These are phyloP conservation scores for Soucietia sequanensis DNA, from an alignment of 805 yeast species.

Conservation along the genomic window DNA sequence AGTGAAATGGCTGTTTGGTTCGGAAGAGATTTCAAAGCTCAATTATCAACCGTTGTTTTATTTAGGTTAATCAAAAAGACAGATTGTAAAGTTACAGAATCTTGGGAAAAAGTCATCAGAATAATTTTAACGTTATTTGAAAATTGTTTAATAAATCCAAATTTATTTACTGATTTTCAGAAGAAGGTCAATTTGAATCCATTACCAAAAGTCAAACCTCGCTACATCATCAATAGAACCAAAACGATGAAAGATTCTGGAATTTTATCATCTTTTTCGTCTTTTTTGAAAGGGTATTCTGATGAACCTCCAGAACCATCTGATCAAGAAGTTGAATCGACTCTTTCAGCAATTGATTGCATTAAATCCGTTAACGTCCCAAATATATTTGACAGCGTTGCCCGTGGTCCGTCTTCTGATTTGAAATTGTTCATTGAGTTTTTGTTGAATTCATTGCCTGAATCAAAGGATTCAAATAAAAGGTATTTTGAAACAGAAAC, in stretches of 20 bases:
- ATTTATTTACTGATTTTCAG: slow-evolving; percentile 62
- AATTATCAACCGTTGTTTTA: slow-evolving; percentile 79
- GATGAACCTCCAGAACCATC: slow-evolving; percentile 92
- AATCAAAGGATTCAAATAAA: slow-evolving; percentile 23
- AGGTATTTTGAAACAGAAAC: slow-evolving; percentile 46
- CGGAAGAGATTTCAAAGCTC: slow-evolving; percentile 91
- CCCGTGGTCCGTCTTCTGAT: slow-evolving; percentile 33
- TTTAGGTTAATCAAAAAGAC: slow-evolving; percentile 72
- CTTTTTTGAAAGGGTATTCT: slow-evolving; percentile 81
- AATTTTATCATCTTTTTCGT: slow-evolving; percentile 85
- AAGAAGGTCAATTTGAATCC: slow-evolving; percentile 49
- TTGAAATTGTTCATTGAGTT: slow-evolving; percentile 30
- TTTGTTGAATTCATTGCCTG: slow-evolving; percentile 28
- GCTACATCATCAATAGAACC: slow-evolving; percentile 58
- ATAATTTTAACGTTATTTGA: slow-evolving; percentile 66
- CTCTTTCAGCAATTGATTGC: slow-evolving; percentile 81
- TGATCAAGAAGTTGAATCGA: slow-evolving; percentile 86
- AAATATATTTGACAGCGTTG: slow-evolving; percentile 52
- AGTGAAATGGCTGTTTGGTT: slow-evolving; percentile 79
- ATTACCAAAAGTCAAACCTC: slow-evolving; percentile 64
- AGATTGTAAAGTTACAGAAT: slow-evolving; percentile 45
- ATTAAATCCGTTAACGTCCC: slow-evolving; percentile 65
- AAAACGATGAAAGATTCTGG: slow-evolving; percentile 72
- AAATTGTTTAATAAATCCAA: slow-evolving; percentile 67
- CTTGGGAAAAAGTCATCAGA: slow-evolving; percentile 63